phyloP scores from a whole-genome alignment of 495 filamentous ascomycete genomes.

The Gamarada debralockiae region DNA sequence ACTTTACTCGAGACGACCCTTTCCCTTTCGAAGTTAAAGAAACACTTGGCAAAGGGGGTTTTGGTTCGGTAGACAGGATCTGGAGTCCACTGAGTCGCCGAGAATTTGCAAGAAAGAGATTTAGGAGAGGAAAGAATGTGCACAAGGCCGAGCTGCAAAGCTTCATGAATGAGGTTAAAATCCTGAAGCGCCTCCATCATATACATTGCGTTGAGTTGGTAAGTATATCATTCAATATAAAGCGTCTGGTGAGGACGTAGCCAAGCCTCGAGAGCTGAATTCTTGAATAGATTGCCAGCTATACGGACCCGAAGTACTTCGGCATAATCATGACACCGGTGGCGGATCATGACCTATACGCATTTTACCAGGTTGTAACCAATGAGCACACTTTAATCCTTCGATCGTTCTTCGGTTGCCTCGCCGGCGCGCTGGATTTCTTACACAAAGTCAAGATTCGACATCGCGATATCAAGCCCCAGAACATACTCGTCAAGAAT shows the following conservation, averaged over 20 bases:
- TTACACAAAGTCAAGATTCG: slow-evolving; percentile 31
- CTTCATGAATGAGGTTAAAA: slow-evolving; percentile 14
- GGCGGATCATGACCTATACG: slow-evolving; percentile 28
- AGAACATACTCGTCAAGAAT: slow-evolving; percentile 36
- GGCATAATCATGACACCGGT: slow-evolving; percentile 32
- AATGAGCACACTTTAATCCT: slow-evolving; percentile 1
- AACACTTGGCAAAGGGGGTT: slow-evolving; percentile 8
- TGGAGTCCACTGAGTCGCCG: slow-evolving; percentile 2
- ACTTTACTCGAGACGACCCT: neutral
- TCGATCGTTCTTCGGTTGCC: slow-evolving; percentile 35
- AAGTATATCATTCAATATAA: neutral
- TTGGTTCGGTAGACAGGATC: slow-evolving; percentile 10
- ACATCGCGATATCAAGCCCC: slow-evolving; percentile 40
- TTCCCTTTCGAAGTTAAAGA: slow-evolving; percentile 6
- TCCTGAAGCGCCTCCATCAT: slow-evolving; percentile 15
- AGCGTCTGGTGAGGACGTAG: too few species aligned
- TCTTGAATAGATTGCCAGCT: slow-evolving; percentile 22
- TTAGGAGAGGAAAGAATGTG: neutral
- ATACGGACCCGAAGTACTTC: slow-evolving; percentile 29
- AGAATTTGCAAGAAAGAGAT: slow-evolving; percentile 10
- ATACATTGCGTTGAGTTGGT: slow-evolving; percentile 15
- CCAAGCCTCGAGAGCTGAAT: neutral
- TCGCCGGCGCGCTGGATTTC: slow-evolving; percentile 30
- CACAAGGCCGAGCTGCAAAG: slow-evolving; percentile 11
- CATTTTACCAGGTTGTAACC: slow-evolving; percentile 8